phyloP scores from a whole-genome alignment of 1,284 basidiomycete genomes.

The Cryptococcus jaspeensis region DNA sequence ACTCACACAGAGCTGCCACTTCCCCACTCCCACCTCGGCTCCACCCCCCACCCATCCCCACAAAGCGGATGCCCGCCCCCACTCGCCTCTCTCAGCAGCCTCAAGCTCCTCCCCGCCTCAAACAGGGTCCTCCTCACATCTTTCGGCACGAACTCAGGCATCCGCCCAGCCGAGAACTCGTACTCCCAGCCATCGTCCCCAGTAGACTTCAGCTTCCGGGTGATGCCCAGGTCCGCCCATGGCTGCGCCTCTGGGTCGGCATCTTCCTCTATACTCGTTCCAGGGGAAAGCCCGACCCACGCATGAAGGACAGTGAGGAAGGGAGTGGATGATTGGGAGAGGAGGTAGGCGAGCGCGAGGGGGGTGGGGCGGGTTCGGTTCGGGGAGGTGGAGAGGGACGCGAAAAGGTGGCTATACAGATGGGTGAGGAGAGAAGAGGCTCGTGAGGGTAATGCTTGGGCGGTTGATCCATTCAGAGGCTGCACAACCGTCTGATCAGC shows the following conservation, averaged over 20 bases:
- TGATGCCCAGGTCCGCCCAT: constrained; percentile 47
- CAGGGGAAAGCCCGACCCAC: constrained; percentile 41
- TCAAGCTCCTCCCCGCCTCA: constrained; percentile 42
- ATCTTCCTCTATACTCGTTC: constrained; percentile 24
- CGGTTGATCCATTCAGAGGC: constrained; percentile 24
- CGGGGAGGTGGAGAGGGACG: constrained; percentile 21
- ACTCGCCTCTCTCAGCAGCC: constrained; percentile 41
- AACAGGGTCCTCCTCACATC: constrained; percentile 36
- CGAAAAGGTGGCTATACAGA: constrained; percentile 36
- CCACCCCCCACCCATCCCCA: constrained; percentile 25
- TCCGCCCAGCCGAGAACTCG: constrained; percentile 30
- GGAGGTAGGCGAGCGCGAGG: constrained; percentile 37
- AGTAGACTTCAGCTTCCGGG: constrained; percentile 12
- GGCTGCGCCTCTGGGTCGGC: constrained; percentile 32
- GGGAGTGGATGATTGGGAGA: constrained; percentile 29
- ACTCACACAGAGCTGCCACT: constrained; percentile 7
- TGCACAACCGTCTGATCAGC: background rate
- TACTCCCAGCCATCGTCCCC: constrained; percentile 29
- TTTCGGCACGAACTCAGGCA: constrained; percentile 43
- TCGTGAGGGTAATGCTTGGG: constrained; percentile 28
- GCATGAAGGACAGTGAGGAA: constrained; percentile 36
- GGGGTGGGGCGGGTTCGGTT: constrained; percentile 10
- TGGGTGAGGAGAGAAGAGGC: constrained; percentile 38
- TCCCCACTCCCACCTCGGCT: constrained; percentile 37
- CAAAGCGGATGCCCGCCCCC: constrained; percentile 39